A percentile compares a stretch with the other conserved stretches of the same genome.
phyloP scores from a whole-genome alignment of 2,329 filamentous ascomycete genomes.

The Exophiala mesophila region DNA sequence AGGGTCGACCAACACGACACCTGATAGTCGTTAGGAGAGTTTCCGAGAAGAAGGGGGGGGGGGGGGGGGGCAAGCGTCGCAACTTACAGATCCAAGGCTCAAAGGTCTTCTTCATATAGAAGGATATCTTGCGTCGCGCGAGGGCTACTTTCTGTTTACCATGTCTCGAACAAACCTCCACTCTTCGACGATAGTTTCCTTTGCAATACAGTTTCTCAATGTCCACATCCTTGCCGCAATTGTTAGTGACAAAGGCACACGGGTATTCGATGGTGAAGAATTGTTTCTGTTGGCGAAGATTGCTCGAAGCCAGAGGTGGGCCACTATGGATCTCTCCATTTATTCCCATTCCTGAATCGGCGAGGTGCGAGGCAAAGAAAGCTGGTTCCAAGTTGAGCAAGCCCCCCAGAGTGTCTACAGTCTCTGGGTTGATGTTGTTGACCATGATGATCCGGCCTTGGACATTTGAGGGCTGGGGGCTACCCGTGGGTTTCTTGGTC shows the following conservation, averaged over 20 bases:
- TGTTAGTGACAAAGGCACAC: slow-evolving; percentile 16
- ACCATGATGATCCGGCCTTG: slow-evolving; percentile 23
- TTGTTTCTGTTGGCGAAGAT: slow-evolving; percentile 16
- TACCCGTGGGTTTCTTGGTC: slow-evolving; percentile 13
- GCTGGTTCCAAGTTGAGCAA: slow-evolving; percentile 23
- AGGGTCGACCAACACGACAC: slow-evolving; percentile 22
- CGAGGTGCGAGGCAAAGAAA: slow-evolving; percentile 22
- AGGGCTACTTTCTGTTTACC: slow-evolving; percentile 21
- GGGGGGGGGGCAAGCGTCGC: too few relatives aligned
- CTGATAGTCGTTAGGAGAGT: slow-evolving; percentile 6
- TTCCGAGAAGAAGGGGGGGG: not conserved
- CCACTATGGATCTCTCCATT: slow-evolving; percentile 14
- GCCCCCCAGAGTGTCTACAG: slow-evolving; percentile 21
- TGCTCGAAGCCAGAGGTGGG: slow-evolving; percentile 19
- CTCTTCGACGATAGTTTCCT: slow-evolving; percentile 22
- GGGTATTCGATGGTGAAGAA: slow-evolving; percentile 24
- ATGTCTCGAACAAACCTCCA: slow-evolving; percentile 21
- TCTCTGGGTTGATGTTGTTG: slow-evolving; percentile 22
- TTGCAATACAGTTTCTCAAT: slow-evolving; percentile 24
- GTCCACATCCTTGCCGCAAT: slow-evolving; percentile 23
- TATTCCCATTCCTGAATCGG: slow-evolving; percentile 13
- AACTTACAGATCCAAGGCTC: slow-evolving; percentile 22
- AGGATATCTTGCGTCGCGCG: slow-evolving; percentile 23
- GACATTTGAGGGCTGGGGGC: slow-evolving; percentile 8
- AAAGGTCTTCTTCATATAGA: slow-evolving; percentile 21